Evolutionary conservation across 1,139 yeast genomes (phyloP).

Genomic region (Spathaspora sp.): DNA sequence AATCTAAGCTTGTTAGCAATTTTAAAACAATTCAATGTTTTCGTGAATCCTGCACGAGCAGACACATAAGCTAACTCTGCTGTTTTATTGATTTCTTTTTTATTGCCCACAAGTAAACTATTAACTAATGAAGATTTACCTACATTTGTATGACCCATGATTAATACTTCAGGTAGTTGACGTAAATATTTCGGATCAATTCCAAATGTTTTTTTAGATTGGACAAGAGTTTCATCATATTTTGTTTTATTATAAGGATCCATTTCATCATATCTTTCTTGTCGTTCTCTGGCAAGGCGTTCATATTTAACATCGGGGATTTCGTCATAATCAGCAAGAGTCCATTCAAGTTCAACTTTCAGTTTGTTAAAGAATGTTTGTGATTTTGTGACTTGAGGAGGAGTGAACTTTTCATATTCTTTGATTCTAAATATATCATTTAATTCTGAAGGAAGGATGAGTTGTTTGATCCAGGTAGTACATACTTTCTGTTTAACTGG

Average conservation of each 20-base stretch:
- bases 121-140: constrained; percentile 82
- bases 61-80: constrained; percentile 54
- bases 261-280: constrained; percentile 13
- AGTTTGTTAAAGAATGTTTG: constrained; percentile 45
- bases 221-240: constrained; percentile 17
- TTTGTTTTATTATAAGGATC: constrained; percentile 23
- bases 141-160: constrained; percentile 79
- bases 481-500: constrained; percentile 7
- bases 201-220: constrained; percentile 29
- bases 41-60: constrained; percentile 70
- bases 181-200: constrained; percentile 27
- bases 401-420: constrained; percentile 9
- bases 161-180: constrained; percentile 63
- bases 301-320: constrained; percentile 59
- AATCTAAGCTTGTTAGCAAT: constrained; percentile 62
- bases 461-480: constrained; percentile 1
- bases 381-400: constrained; percentile 13
- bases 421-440: constrained; percentile 8
- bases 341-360: constrained; percentile 56
- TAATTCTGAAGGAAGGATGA: constrained; percentile 9
- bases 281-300: constrained; percentile 22
- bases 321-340: constrained; percentile 47
- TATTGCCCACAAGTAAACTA: constrained; percentile 37
- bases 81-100: constrained; percentile 23
- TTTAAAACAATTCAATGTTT: constrained; percentile 71